A percentile compares a stretch with the other conserved stretches of the same genome.
Evolutionary conservation across 495 filamentous ascomycete species (phyloP).

Genomic region (Choiromyces venosus): DNA sequence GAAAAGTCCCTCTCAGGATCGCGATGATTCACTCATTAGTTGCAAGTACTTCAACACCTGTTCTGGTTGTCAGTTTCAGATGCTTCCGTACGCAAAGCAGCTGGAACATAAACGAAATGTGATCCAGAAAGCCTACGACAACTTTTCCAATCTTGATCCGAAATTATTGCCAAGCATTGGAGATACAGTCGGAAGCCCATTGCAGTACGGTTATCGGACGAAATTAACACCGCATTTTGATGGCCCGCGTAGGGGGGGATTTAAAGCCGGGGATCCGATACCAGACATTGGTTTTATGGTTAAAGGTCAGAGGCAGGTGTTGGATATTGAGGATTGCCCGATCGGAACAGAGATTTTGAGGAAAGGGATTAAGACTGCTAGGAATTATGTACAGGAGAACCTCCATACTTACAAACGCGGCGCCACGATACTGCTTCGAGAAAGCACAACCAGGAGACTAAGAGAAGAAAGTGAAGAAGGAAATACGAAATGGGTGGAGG

Average conservation of each 20-base stretch:
- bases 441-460: slow-evolving; percentile 67
- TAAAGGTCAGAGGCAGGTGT: slow-evolving; percentile 63
- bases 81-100: slow-evolving; percentile 85
- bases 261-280: slow-evolving; percentile 46
- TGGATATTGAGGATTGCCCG: slow-evolving; percentile 97
- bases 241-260: slow-evolving; percentile 49
- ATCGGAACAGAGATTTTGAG: slow-evolving; percentile 83
- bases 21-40: slow-evolving; percentile 67
- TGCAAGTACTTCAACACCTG: slow-evolving; percentile 85
- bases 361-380: slow-evolving; percentile 65
- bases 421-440: slow-evolving; percentile 81
- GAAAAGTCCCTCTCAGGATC: slow-evolving; percentile 61
- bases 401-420: slow-evolving; percentile 68
- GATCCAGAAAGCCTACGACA: slow-evolving; percentile 83
- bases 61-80: slow-evolving; percentile 94
- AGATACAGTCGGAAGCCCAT: slow-evolving; percentile 80
- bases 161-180: slow-evolving; percentile 68
- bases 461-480: slow-evolving; percentile 44
- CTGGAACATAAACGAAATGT: slow-evolving; percentile 75
- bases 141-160: slow-evolving; percentile 76
- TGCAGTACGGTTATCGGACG: slow-evolving; percentile 89
- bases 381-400: slow-evolving; percentile 63
- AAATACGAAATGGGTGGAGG: slow-evolving; percentile 55
- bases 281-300: slow-evolving; percentile 87
- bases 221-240: slow-evolving; percentile 96